A percentile compares a stretch with the other conserved stretches of the same genome.
phyloP scores from a whole-genome alignment of 139 green algal genomes.

The Coelastrella sp. region DNA sequence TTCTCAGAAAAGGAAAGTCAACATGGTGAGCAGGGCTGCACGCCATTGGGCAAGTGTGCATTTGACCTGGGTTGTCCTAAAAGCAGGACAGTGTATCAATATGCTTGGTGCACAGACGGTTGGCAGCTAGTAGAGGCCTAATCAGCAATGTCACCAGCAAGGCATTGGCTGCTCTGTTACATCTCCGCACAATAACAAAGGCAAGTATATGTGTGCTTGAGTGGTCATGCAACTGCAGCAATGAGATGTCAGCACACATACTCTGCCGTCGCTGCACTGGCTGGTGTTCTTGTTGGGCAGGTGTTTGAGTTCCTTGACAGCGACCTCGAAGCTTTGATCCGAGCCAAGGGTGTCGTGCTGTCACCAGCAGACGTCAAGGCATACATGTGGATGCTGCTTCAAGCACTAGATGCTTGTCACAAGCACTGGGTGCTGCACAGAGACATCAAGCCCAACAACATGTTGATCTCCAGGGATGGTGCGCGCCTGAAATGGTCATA shows the following conservation, averaged over 20 bases:
- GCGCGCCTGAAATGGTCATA: no score
- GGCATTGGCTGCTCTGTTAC: no score
- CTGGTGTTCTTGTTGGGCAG: conserved; percentile 49
- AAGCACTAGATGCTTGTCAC: conserved; percentile 79
- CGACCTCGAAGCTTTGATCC: conserved; percentile 89
- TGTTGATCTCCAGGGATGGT: conserved; percentile 75
- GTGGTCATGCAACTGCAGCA: no score
- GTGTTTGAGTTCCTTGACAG: conserved; percentile 88
- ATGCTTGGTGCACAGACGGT: no score
- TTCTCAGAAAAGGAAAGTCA: conserved; percentile 66
- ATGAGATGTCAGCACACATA: no score
- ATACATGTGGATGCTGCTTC: conserved; percentile 87
- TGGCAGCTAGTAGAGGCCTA: no score
- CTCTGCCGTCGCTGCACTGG: background rate
- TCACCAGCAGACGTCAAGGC: conserved; percentile 83
- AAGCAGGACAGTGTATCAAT: no score
- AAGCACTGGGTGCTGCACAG: conserved; percentile 85
- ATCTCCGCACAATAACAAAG: no score
- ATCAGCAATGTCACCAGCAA: no score
- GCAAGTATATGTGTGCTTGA: no score
- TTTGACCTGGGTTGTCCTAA: no score
- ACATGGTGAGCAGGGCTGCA: conserved; percentile 53
- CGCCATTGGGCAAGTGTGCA: background rate
- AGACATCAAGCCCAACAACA: conserved; percentile 95
- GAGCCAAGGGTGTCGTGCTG: conserved; percentile 80